A percentile compares a stretch with the other conserved stretches of the same genome.
These are phyloP conservation scores for Colletotrichum musae DNA, from an alignment of 2,329 filamentous ascomycete species.

Conservation along the genomic window DNA sequence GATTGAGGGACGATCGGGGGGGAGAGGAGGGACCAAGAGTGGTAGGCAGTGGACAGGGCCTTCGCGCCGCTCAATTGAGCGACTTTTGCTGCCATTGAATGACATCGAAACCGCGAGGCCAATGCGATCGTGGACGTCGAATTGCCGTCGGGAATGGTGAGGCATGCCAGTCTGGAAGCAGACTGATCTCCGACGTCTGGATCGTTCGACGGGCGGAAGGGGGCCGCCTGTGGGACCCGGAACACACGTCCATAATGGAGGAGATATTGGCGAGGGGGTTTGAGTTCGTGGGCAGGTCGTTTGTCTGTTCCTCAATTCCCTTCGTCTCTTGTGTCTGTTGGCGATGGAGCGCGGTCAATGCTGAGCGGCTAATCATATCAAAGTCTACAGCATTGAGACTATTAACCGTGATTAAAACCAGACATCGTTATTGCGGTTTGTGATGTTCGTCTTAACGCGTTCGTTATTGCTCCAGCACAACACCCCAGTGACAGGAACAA, in stretches of 20 bases:
- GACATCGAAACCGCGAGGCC: background rate
- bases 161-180: constrained; percentile 25
- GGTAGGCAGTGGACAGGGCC: background rate
- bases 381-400: background rate
- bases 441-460: background rate
- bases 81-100: too few species aligned
- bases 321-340: background rate
- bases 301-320: too few species aligned
- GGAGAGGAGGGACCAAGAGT: background rate
- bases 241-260: background rate
- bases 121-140: constrained; percentile 18
- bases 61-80: too few species aligned
- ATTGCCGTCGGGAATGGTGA: constrained; percentile 4
- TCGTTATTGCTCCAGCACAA: background rate
- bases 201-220: constrained; percentile 12
- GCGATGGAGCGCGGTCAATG: constrained; percentile 18
- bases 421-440: background rate
- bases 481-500: constrained; percentile 6
- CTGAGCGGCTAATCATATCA: background rate
- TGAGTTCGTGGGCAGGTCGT: background rate
- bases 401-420: background rate
- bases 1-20: constrained; percentile 3
- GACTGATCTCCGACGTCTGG: constrained; percentile 32
- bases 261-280: constrained; percentile 18
- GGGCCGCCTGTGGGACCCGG: constrained; percentile 18